Base-by-base conservation (phyloP, 2,329 filamentous ascomycete species). In the Pyricularia grisea region DNA sequence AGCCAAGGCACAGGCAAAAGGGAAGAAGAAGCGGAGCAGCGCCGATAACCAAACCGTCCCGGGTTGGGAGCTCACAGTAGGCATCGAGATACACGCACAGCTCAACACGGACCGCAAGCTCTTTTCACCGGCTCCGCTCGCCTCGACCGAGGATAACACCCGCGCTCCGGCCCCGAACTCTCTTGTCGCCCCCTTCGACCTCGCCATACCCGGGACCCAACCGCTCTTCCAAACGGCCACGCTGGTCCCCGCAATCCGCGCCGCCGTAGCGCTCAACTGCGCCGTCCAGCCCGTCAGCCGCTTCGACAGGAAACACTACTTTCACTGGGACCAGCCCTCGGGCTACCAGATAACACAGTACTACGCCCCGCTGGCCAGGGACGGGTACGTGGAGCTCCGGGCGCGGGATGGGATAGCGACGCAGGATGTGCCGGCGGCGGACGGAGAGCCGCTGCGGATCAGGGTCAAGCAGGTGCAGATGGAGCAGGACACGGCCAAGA, bases 311-410 rank as follows among this genome's bases (percentile, higher is more conserved):
- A 99, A 99, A 78, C 95, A 99, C 79, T 99, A 99, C 80, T 98
- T 99, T 79, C 97, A 97, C 82, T 97, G 95, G 87, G 95, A 99
- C 78, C 95, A 99, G 79, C 95, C 95, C 0, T 87, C 92, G 0
- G 95, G 95, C 0, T 99, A 99, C 78, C 95, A 99, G 78, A 97
- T 99, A 72, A 99, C 95, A 1, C 95, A 99, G 77, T 98, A 94
- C 81, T 97, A 98, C 78, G 82, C 88, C 70, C 88, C 88, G 0
- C 88, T 90, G 73, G 88, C 88, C 0, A 87, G 84, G 70, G 84
- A 93, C 74, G 95, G 95, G 1, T 80, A 82, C 58, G 82, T 98
- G n/a, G 85, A 83, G 0, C 82, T 99, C 6, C 86, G 85, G 58
- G 80, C 87, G 4, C 85, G 93, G 70, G 94, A 97, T 76, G 94